Conservation (phyloP, 2,329 filamentous ascomycete species). For the Botryotinia calthae region DNA sequence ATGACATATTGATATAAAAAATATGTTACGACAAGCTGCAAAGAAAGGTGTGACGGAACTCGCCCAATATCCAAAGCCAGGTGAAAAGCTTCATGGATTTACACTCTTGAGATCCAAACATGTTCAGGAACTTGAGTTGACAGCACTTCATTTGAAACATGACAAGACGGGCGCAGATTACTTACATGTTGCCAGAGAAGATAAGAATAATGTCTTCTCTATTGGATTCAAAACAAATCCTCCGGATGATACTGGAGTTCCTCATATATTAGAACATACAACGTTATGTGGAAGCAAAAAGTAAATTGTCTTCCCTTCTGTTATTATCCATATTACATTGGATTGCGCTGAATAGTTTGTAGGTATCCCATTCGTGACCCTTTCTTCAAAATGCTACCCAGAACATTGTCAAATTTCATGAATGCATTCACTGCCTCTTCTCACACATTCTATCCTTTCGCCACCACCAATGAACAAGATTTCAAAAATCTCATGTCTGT, state of each 20-base stretch:
- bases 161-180: conserved; percentile 96
- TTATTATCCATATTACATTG: conserved; percentile 6
- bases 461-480: conserved; percentile 92
- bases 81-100: conserved; percentile 89
- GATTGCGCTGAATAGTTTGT: conserved; percentile 36
- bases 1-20: conserved; percentile 17
- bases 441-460: conserved; percentile 96
- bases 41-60: conserved; percentile 70
- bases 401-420: conserved; percentile 99
- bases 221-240: conserved; percentile 99
- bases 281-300: conserved; percentile 94
- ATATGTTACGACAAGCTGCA: conserved; percentile 50
- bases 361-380: conserved; percentile 97
- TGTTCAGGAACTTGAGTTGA: conserved; percentile 90
- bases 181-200: conserved; percentile 88
- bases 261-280: conserved; percentile 96
- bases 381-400: conserved; percentile 99
- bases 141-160: conserved; percentile 84
- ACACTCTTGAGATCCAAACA: conserved; percentile 85
- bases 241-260: conserved; percentile 91
- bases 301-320: conserved; percentile 48
- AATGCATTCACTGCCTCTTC: conserved; percentile 97
- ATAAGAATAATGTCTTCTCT: conserved; percentile 98
- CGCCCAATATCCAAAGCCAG: conserved; percentile 70
- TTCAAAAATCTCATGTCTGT: conserved; percentile 96